Base-by-base conservation (phyloP, 371 early-diverging fungal species). In the Zopfochytrium polystomum region DNA sequence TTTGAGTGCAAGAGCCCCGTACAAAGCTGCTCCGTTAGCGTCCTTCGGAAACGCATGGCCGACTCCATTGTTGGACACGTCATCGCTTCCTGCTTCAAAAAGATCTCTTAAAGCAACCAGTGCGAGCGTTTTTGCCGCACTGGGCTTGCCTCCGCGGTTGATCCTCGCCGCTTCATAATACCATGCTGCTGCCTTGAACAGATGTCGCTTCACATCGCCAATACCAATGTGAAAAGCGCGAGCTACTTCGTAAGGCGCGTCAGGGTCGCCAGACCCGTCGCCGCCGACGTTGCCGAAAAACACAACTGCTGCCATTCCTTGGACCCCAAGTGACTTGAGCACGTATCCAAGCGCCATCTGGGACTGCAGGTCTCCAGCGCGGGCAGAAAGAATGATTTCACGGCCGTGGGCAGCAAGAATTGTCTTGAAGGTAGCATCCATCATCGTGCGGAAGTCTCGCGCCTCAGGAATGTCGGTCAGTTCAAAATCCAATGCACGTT, bases 201-300 rank as follows among this genome's bases (percentile, higher is more conserved):
- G n/a, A n/a, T n/a, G n/a, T n/a, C n/a, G n/a, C n/a, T n/a, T n/a
- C n/a, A n/a, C n/a, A n/a, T n/a, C n/a, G n/a, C n/a, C n/a, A n/a
- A n/a, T n/a, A n/a, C n/a, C n/a, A n/a, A n/a, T n/a, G n/a, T n/a
- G n/a, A 27, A 47, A 58, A 23, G 58, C 58, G 2, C 58, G 46
- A 18, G 48, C 58, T 27, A 58, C 32, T 33, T 58, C 58, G 49
- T 47, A 58, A 3, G 27, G 58, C 15, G 58, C 58, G 48, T 58
- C 58, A 3, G 29, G 20, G 31, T 43, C 6, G n/a, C n/a, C n/a
- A n/a, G n/a, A n/a, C n/a, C n/a, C n/a, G 46, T 15, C 26, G 20
- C 34, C 4, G 5, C 23, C 46, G n/a, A 58, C 34, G 49, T 58
- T 58, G 5, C 48, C 58, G 46, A 58, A 26, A 29, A 58, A 58